Evolutionary conservation across 2,329 filamentous ascomycete species (phyloP).

Genomic region (Fusarium austroafricanum): DNA sequence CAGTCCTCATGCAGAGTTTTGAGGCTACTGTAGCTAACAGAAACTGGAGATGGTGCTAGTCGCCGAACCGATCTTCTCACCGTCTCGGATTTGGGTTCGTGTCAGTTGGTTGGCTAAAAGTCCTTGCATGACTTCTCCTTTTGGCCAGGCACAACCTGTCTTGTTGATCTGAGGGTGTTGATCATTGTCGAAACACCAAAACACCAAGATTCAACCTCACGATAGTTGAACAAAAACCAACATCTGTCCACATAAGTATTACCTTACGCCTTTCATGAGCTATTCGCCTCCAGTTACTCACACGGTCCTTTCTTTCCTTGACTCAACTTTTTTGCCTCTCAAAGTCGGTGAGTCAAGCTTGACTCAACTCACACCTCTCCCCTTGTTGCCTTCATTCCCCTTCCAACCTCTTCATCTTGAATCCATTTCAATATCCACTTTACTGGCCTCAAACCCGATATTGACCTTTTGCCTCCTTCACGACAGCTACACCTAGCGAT

Average conservation of each 20-base stretch:
- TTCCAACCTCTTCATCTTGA: slow-evolving; percentile 36
- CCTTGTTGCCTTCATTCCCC: slow-evolving; percentile 9
- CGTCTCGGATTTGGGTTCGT: slow-evolving; percentile 16
- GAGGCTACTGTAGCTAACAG: slow-evolving; percentile 20
- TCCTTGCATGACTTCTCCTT: slow-evolving; percentile 38
- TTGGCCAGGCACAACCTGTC: slow-evolving; percentile 19
- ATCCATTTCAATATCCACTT: slow-evolving; percentile 31
- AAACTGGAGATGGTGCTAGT: slow-evolving; percentile 31
- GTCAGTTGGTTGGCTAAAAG: slow-evolving; percentile 38
- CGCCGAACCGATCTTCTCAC: slow-evolving; percentile 30
- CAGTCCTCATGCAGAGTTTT: slow-evolving; percentile 37
- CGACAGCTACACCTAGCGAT: slow-evolving; percentile 14
- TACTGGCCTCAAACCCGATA: slow-evolving; percentile 29
- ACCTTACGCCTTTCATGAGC: not conserved
- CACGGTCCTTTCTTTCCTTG: not conserved
- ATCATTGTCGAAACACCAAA: slow-evolving; percentile 17
- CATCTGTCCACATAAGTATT: not conserved
- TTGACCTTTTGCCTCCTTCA: slow-evolving; percentile 24
- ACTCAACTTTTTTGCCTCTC: not conserved
- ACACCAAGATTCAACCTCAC: slow-evolving; percentile 29
- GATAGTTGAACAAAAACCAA: slow-evolving; percentile 7
- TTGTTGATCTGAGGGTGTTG: slow-evolving; percentile 4
- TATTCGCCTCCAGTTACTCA: not conserved
- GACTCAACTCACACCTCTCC: slow-evolving; percentile 19
- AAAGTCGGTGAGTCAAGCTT: slow-evolving; percentile 24